A percentile compares a stretch with the other conserved stretches of the same genome.
These are phyloP conservation scores for Phytophthora parvispora DNA, from an alignment of 352 stramenopile genomes.

Conservation along the genomic window DNA sequence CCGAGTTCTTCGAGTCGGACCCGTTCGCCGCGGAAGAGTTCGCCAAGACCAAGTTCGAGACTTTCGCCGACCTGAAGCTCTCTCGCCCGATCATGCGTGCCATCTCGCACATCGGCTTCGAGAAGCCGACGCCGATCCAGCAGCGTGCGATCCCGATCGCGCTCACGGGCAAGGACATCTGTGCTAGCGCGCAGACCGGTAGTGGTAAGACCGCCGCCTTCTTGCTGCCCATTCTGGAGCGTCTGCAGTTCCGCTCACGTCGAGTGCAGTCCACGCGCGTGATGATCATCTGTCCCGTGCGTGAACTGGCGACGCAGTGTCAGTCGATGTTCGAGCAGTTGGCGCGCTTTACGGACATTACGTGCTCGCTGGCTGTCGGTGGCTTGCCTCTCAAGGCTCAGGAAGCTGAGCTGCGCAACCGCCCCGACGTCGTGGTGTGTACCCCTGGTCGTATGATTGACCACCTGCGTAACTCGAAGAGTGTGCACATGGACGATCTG, in stretches of 20 bases:
- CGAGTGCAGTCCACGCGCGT: slow-evolving; percentile 92
- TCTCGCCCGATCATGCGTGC: slow-evolving; percentile 97
- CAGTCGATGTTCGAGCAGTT: slow-evolving; percentile 97
- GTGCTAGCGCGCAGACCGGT: slow-evolving; percentile 97
- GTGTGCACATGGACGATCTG: slow-evolving; percentile 98
- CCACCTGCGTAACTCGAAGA: slow-evolving; percentile 98
- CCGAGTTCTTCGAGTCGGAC: slow-evolving; percentile 86
- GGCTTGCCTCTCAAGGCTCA: slow-evolving; percentile 93
- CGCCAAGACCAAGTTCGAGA: slow-evolving; percentile 88
- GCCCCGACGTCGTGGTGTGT: slow-evolving; percentile 98
- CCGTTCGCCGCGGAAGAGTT: slow-evolving; percentile 83
- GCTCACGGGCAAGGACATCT: slow-evolving; percentile 98
- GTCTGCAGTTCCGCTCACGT: slow-evolving; percentile 95
- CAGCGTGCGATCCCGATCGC: slow-evolving; percentile 95
- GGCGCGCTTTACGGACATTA: slow-evolving; percentile 97
- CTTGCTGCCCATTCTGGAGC: slow-evolving; percentile 97
- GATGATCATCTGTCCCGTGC: slow-evolving; percentile 98
- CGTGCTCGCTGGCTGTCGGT: slow-evolving; percentile 94
- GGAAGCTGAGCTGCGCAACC: slow-evolving; percentile 96
- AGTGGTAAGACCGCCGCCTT: slow-evolving; percentile 99
- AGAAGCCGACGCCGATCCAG: slow-evolving; percentile 97
- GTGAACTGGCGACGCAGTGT: slow-evolving; percentile 97
- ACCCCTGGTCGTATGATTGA: slow-evolving; percentile 99
- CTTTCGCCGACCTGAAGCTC: slow-evolving; percentile 98
- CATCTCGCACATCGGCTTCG: slow-evolving; percentile 97